Base-by-base conservation (phyloP, 1,284 basidiomycete species). In the Rhodotorula sp. region DNA sequence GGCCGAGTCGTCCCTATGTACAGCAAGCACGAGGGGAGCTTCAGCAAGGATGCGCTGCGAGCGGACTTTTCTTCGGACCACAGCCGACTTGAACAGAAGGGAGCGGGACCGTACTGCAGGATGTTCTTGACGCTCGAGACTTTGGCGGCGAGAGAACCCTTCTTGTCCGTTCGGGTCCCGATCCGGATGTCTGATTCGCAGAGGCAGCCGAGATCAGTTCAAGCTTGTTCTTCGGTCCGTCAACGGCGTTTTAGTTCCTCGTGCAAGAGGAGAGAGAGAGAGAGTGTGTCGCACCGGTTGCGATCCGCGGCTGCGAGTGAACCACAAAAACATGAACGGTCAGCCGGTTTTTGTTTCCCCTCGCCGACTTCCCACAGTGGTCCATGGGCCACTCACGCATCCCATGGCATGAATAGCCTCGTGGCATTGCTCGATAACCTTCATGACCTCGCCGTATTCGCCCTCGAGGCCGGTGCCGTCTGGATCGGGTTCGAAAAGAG, bases 391-490 rank as follows among this genome's bases (percentile, higher is more conserved):
- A 48, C 63, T n/a, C 26, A 64, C 63, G 63, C 63, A 64, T 67
- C 81, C 82, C 78, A 83, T 79, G 14, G 86, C 87, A 78, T 96
- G 93, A 0, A 96, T 90, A 0, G 93, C 93, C 29, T 86, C 86
- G 80, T 97, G 93, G 79, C 93, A 95, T 70, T 90, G 91, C 72
- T 92, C 89, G 69, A 93, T 92, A 1, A 89, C 90, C 77, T 67
- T 77, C 76, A 80, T 81, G 12, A 97, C 93, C 68, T 87, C 84
- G 47, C 86, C n/a, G 58, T 61, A 75, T 65, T 77, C 76, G 39
- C 71, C 76, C 39, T 70, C 62, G 21, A 77, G 31, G 18, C 69
- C 73, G 12, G 69, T 70, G 5, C 76, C 76, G 48, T 77, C 72
- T 62, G 34, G 34, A 8, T 34, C 34, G 34, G 6, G 34, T 34